phyloP scores from a whole-genome alignment of 2,329 filamentous ascomycete species.

The Botrytis byssoidea region DNA sequence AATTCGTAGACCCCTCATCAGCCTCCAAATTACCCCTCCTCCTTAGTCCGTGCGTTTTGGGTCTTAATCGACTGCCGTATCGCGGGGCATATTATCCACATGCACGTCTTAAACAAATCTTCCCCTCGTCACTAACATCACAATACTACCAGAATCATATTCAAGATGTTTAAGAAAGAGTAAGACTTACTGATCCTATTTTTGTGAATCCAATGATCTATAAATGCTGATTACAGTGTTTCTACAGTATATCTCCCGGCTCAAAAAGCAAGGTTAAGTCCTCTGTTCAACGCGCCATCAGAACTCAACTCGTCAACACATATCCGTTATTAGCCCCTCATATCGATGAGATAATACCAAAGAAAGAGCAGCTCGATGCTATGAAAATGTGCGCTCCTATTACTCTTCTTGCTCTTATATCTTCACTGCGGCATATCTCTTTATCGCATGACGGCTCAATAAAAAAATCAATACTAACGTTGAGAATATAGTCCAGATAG shows the following conservation, averaged over 20 bases:
- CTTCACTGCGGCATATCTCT: not conserved
- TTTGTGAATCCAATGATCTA: not conserved
- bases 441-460: not conserved
- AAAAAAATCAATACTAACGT: constrained; percentile 18
- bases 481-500: constrained; percentile 66
- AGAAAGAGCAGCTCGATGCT: constrained; percentile 85
- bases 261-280: constrained; percentile 97
- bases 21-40: constrained; percentile 19
- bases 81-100: constrained; percentile 29
- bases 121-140: constrained; percentile 16
- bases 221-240: constrained; percentile 29
- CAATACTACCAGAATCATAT: constrained; percentile 17
- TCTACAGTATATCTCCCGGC: constrained; percentile 65
- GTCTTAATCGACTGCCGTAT: constrained; percentile 24
- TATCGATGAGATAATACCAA: constrained; percentile 93
- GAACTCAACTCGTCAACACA: constrained; percentile 75
- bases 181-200: constrained; percentile 45
- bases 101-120: constrained; percentile 16
- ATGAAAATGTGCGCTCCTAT: constrained; percentile 70
- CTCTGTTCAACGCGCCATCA: constrained; percentile 83
- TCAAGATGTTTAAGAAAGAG: constrained; percentile 91
- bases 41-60: constrained; percentile 16
- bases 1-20: not conserved
- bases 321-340: constrained; percentile 83
- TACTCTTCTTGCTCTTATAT: not conserved